phyloP scores from a whole-genome alignment of 148 eudicot species.

The Polygonum aviculare region DNA sequence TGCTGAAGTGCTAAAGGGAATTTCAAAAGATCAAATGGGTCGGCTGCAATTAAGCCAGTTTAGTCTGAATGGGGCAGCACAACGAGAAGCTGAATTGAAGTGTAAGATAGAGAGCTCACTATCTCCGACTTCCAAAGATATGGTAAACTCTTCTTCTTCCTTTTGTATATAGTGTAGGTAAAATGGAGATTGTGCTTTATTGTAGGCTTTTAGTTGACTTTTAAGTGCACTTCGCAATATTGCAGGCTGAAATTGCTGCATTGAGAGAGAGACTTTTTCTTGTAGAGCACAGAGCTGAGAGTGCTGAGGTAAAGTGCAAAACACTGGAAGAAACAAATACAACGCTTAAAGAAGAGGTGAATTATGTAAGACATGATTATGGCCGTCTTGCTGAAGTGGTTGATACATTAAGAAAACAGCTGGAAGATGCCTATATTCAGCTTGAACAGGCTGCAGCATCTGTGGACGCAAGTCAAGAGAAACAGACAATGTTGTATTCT shows the following conservation, averaged over 20 bases:
- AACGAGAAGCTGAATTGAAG: conserved; percentile 45
- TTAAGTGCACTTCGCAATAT: conserved; percentile 8
- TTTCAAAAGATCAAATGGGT: conserved; percentile 48
- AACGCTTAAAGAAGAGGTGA: conserved; percentile 41
- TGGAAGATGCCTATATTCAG: conserved; percentile 47
- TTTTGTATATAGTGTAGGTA: background rate
- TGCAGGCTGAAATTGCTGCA: conserved; percentile 20
- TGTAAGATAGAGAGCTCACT: conserved; percentile 37
- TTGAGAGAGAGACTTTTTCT: conserved; percentile 25
- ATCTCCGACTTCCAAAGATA: conserved; percentile 24
- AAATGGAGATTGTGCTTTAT: conserved; percentile 12
- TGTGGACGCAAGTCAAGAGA: conserved; percentile 76
- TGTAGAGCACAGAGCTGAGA: conserved; percentile 43
- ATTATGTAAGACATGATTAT: conserved; percentile 16
- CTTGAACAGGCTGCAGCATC: conserved; percentile 60
- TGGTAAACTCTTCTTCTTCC: conserved; percentile 16
- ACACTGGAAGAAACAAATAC: conserved; percentile 38
- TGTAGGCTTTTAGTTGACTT: conserved; percentile 14
- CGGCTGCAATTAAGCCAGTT: conserved; percentile 45
- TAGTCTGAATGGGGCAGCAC: conserved; percentile 35
- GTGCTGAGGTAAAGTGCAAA: conserved; percentile 40
- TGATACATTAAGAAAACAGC: conserved; percentile 46
- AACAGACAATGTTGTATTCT: conserved; percentile 47
- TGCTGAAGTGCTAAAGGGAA: conserved; percentile 54
- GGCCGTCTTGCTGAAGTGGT: conserved; percentile 28